Evolutionary conservation across 2,329 filamentous ascomycete species (phyloP).

Genomic region (Chaetomium strumarium): DNA sequence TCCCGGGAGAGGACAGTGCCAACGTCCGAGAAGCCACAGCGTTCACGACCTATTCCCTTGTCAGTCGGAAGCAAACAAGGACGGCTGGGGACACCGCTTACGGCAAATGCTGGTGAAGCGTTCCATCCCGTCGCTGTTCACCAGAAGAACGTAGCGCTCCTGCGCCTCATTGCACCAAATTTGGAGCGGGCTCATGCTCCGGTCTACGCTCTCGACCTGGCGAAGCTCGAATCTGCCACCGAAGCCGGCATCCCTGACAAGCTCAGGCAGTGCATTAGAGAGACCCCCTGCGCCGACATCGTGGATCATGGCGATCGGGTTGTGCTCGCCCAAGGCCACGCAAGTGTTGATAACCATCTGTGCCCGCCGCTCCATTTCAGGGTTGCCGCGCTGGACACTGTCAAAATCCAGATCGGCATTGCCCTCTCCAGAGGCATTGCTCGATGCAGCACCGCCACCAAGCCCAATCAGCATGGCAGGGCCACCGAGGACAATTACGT

Average conservation of each 20-base stretch:
- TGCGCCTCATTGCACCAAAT: conserved; percentile 99
- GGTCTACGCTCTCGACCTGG: conserved; percentile 85
- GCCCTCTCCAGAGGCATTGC: conserved; percentile 78
- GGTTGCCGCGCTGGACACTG: conserved; percentile 94
- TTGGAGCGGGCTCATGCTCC: conserved; percentile 88
- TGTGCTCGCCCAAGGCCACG: conserved; percentile 73
- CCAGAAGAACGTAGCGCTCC: conserved; percentile 88
- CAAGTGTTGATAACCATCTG: conserved; percentile 99
- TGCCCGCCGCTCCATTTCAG: conserved; percentile 88
- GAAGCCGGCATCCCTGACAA: conserved; percentile 86
- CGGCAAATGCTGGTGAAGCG: conserved; percentile 62
- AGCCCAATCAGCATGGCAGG: conserved; percentile 97
- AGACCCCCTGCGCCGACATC: conserved; percentile 90
- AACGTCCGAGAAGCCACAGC: conserved; percentile 88
- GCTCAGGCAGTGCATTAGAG: conserved; percentile 71
- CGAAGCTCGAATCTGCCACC: conserved; percentile 92
- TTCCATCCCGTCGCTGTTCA: conserved; percentile 75
- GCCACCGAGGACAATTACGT: conserved; percentile 87
- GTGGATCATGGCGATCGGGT: conserved; percentile 93
- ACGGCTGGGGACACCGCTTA: conserved; percentile 28
- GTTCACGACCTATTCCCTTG: conserved; percentile 59
- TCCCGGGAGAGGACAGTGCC: conserved; percentile 64
- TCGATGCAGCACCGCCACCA: conserved; percentile 90
- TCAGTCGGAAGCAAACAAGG: conserved; percentile 15
- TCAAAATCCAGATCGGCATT: conserved; percentile 93